A percentile compares a stretch with the other conserved stretches of the same genome.
These are phyloP conservation scores for Salix koriyanagi DNA, from an alignment of 345 rosid species.

Conservation along the genomic window DNA sequence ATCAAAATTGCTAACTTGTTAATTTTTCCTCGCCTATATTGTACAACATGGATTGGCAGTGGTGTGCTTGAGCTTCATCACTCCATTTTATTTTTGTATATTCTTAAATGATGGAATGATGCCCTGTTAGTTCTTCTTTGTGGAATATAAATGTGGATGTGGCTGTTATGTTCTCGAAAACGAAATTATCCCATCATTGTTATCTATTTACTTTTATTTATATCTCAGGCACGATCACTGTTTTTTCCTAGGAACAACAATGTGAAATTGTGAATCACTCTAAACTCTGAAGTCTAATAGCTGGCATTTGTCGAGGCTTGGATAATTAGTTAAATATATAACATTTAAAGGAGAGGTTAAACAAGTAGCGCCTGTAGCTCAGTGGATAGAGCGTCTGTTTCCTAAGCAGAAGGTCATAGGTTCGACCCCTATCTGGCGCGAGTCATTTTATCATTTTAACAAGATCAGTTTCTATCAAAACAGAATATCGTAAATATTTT, in stretches of 20 bases:
- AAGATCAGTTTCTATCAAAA: too few relatives aligned
- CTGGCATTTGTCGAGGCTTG: too few relatives aligned
- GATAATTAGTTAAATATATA: too few relatives aligned
- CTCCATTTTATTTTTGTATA: not conserved
- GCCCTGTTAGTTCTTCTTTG: not conserved
- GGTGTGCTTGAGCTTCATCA: not conserved
- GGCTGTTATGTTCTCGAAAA: not conserved
- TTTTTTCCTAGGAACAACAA: not conserved
- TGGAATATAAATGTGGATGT: not conserved
- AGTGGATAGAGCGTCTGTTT: slow-evolving; percentile 99
- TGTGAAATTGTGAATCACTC: too few relatives aligned
- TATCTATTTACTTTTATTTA: not conserved
- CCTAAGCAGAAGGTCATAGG: slow-evolving; percentile 48
- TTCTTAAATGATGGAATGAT: not conserved
- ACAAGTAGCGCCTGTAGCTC: slow-evolving; percentile 64
- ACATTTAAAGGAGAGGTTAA: too few relatives aligned
- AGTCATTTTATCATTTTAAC: too few relatives aligned
- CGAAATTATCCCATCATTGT: not conserved
- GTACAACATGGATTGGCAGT: not conserved
- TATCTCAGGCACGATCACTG: not conserved
- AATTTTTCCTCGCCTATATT: not conserved
- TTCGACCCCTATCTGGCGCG: slow-evolving; percentile 26
- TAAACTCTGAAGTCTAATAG: too few relatives aligned
- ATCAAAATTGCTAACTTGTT: not conserved
- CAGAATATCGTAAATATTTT: too few relatives aligned